These are phyloP conservation scores for Chaetomium strumarium DNA, from an alignment of 2,329 filamentous ascomycete genomes.

Conservation along the genomic window DNA sequence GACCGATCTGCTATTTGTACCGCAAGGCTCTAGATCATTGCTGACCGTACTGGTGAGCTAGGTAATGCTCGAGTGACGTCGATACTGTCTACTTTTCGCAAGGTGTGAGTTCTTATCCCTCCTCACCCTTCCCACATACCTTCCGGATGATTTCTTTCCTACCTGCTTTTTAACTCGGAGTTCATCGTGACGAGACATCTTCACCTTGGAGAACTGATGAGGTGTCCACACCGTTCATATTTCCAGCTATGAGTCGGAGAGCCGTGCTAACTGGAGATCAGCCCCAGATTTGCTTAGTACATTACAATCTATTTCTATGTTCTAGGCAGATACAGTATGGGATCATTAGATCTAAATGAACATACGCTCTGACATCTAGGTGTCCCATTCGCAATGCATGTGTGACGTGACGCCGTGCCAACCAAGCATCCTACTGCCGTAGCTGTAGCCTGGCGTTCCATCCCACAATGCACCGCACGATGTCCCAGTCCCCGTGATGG, in stretches of 20 bases:
- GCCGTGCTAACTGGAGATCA: conserved; percentile 17
- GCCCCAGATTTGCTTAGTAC: background rate
- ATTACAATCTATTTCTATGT: background rate
- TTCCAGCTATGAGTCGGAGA: conserved; percentile 1
- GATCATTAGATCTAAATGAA: background rate
- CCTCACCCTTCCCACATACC: conserved; percentile 23
- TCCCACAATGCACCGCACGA: conserved; percentile 78
- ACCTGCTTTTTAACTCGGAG: conserved; percentile 45
- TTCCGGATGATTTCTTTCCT: conserved; percentile 46
- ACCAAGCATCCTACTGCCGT: conserved; percentile 31
- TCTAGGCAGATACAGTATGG: conserved; percentile 6
- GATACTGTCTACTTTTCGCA: background rate
- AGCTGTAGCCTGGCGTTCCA: conserved; percentile 72
- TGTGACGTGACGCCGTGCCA: conserved; percentile 1
- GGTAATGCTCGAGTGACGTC: conserved; percentile 11
- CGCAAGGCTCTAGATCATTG: conserved; percentile 5
- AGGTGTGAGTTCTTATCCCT: conserved; percentile 9
- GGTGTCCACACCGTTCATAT: conserved; percentile 20
- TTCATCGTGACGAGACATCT: conserved; percentile 50
- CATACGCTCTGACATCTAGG: background rate
- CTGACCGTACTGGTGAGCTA: conserved; percentile 18
- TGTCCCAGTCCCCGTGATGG: conserved; percentile 79
- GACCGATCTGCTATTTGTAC: background rate
- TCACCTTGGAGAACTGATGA: conserved; percentile 60
- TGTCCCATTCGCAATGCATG: background rate